Evolutionary conservation across 1,284 basidiomycete genomes (phyloP), one percentile per base, ranked within the genome.

Genomic region (Marasmius tenuissimus): DNA sequence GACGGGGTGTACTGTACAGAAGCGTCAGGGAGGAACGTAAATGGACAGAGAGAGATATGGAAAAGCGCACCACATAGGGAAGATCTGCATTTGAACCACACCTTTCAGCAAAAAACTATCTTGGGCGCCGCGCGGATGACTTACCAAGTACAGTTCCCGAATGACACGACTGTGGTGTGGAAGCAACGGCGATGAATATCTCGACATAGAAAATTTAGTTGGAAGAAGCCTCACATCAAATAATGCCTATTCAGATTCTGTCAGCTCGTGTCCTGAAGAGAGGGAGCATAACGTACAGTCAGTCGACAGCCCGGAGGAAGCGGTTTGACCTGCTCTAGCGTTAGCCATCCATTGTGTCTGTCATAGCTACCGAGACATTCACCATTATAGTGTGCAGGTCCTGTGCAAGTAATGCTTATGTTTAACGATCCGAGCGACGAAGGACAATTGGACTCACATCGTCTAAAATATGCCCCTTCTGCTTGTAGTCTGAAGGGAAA

Each of bases 401-500:
- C 88, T 89, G 12, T 11, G 64, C 58, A 48, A 39, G 47, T 35
- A 63, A 48, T 59, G 67, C 49, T 20, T 16, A 52, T 33, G 11
- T 40, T 61, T 11, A 42, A 4, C 2, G 12, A 47, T 49, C 27
- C 18, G 18, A 12, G 18, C 33, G 47, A 58, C 40, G 38, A 48
- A 48, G 20, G 20, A 57, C 39, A 45, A 40, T 12, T 33, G 22
- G 0, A 78, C 85, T 70, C 65, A 92, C 91, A 73, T 96, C 92
- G 69, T 95, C 94, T 7, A 88, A 71, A 60, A 95, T 91, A 60
- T 88, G 77, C 0, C 91, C 89, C 0, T 79, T 75, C 40, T 76
- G 76, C 76, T 90, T 82, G 72, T 86, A 90, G 72, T 96, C 93
- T 45, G 92, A 67, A 0, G 93, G 93, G 69, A 85, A 94, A 66